Conservation (phyloP, 768 basidiomycete genomes). For the Cystobasidium ongulense region DNA sequence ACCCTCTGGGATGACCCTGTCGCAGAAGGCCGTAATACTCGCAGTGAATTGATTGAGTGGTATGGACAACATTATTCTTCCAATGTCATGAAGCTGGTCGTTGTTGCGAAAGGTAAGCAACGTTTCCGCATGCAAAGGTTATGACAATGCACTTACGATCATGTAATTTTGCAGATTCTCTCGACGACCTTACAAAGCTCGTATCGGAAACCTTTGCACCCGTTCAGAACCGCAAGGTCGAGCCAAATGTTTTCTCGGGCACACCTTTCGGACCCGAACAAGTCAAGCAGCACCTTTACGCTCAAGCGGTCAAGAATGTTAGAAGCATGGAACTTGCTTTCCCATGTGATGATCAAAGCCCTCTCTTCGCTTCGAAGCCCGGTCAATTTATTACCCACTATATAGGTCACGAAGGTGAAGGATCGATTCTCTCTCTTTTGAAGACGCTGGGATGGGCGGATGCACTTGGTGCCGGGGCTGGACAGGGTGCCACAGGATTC, state of each 20-base stretch:
- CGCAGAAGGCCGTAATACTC: conserved; percentile 45
- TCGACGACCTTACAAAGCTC: conserved; percentile 40
- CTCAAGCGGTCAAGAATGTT: conserved; percentile 47
- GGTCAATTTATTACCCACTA: conserved; percentile 66
- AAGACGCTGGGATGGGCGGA: conserved; percentile 51
- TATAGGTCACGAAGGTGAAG: conserved; percentile 65
- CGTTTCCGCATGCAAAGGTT: neutral
- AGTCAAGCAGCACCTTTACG: conserved; percentile 44
- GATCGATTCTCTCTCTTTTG: conserved; percentile 74
- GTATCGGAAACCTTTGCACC: conserved; percentile 42
- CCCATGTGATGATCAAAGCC: conserved; percentile 46
- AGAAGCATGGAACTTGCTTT: conserved; percentile 48
- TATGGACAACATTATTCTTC: conserved; percentile 48
- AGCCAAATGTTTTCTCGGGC: conserved; percentile 37
- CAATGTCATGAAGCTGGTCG: conserved; percentile 48
- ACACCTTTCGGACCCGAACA: conserved; percentile 38
- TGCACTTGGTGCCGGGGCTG: conserved; percentile 59
- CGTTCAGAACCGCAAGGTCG: conserved; percentile 39
- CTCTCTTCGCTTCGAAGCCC: conserved; percentile 59
- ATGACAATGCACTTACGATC: neutral
- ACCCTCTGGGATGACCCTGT: conserved; percentile 47
- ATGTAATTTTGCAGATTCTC: conserved; percentile 36
- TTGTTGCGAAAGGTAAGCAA: conserved; percentile 45
- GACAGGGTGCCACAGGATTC: conserved; percentile 64
- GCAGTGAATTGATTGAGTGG: conserved; percentile 49